Evolutionary conservation across 148 eudicot genomes (phyloP).

Genomic region (Rhododendron ferrugineum): DNA sequence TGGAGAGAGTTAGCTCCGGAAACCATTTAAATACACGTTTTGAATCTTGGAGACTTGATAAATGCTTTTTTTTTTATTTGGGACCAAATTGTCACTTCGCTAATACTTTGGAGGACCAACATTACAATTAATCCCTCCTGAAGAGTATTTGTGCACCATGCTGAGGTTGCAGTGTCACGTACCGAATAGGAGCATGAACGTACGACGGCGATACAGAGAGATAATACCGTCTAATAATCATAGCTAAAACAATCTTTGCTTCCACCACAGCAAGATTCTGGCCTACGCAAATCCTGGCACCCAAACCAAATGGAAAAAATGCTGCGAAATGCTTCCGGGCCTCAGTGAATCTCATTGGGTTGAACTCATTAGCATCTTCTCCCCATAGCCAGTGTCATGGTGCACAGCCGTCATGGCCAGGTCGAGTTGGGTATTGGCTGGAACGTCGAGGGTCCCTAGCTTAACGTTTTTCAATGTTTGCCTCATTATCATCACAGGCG

Average conservation of each 20-base stretch:
- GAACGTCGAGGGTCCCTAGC: slow-evolving; percentile 40
- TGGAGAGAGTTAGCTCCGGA: too few relatives aligned
- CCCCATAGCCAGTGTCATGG: slow-evolving; percentile 66
- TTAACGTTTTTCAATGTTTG: slow-evolving; percentile 32
- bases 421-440: slow-evolving; percentile 50
- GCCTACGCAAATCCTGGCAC: slow-evolving; percentile 66
- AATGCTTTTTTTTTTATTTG: not conserved
- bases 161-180: slow-evolving; percentile 65
- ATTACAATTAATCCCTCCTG: slow-evolving; percentile 14
- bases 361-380: slow-evolving; percentile 62
- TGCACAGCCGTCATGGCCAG: slow-evolving; percentile 68
- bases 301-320: slow-evolving; percentile 64
- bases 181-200: slow-evolving; percentile 62
- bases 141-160: slow-evolving; percentile 53
- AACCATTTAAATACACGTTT: too few relatives aligned
- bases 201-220: slow-evolving; percentile 49
- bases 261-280: slow-evolving; percentile 70
- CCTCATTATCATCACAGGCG: slow-evolving; percentile 51
- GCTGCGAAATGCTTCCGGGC: slow-evolving; percentile 51
- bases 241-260: slow-evolving; percentile 50
- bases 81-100: not conserved
- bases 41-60: not conserved
- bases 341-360: slow-evolving; percentile 52
- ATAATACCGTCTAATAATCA: slow-evolving; percentile 35
- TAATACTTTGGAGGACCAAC: not conserved